These are phyloP conservation scores for Dioscorea alata DNA, from an alignment of 106 monocot genomes.

Conservation along the genomic window DNA sequence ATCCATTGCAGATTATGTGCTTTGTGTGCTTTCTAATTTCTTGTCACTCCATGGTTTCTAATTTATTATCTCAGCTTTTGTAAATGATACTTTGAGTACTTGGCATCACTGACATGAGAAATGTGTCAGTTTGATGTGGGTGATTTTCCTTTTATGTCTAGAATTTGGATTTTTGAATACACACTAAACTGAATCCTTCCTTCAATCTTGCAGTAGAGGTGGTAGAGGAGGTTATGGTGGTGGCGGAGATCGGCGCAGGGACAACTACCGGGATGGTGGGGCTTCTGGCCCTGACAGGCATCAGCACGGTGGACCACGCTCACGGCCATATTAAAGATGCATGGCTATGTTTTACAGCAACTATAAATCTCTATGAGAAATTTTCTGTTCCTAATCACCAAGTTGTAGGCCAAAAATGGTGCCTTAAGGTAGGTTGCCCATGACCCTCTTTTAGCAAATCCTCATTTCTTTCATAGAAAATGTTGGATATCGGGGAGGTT, in stretches of 20 bases:
- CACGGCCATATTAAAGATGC: constrained; percentile 13
- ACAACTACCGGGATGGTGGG: constrained; percentile 17
- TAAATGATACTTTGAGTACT: background rate
- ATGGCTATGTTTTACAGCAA: background rate
- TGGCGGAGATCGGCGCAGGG: constrained; percentile 24
- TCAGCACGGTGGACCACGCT: constrained; percentile 11
- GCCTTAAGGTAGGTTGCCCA: constrained; percentile 15
- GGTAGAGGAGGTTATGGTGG: constrained; percentile 50
- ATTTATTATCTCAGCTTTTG: background rate
- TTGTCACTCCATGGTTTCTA: too few species aligned
- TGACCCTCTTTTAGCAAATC: background rate
- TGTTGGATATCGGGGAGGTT: background rate
- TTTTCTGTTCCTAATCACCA: constrained; percentile 2
- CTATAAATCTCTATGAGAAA: background rate
- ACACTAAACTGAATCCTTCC: background rate
- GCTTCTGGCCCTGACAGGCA: constrained; percentile 17
- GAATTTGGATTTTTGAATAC: background rate
- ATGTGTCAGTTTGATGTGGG: background rate
- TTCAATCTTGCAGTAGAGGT: constrained; percentile 19
- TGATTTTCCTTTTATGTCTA: background rate
- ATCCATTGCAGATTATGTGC: too few species aligned
- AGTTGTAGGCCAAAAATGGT: background rate
- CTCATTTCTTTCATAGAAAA: background rate
- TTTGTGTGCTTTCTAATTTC: too few species aligned
- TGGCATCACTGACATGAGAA: background rate